Evolutionary conservation across 1,139 yeast genomes (phyloP).

Genomic region (Diutina ranongensis): DNA sequence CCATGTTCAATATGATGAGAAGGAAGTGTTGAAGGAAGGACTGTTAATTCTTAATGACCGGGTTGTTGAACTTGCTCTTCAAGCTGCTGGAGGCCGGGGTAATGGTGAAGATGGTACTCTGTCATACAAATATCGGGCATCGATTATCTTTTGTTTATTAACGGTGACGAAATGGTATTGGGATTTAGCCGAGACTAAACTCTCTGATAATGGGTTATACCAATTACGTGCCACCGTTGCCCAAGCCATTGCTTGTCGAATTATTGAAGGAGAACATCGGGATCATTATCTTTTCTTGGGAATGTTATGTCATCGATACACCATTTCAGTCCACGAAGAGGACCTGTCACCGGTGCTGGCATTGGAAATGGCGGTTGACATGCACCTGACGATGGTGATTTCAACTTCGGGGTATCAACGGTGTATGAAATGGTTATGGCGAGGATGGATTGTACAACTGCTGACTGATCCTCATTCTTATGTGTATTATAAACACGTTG

Average conservation of each 20-base stretch:
- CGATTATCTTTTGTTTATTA: slow-evolving; percentile 56
- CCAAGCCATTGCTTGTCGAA: slow-evolving; percentile 55
- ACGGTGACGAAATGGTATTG: slow-evolving; percentile 75
- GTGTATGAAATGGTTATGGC: slow-evolving; percentile 84
- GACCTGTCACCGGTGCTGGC: slow-evolving; percentile 60
- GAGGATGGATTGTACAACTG: slow-evolving; percentile 84
- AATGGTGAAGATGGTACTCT: slow-evolving; percentile 45
- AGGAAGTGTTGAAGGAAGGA: slow-evolving; percentile 41
- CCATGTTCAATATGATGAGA: slow-evolving; percentile 47
- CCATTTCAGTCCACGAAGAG: slow-evolving; percentile 49
- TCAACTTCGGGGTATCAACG: slow-evolving; percentile 76
- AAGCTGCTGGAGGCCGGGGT: slow-evolving; percentile 78
- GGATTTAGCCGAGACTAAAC: slow-evolving; percentile 45
- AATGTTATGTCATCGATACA: slow-evolving; percentile 67
- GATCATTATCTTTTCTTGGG: slow-evolving; percentile 62
- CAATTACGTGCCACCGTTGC: slow-evolving; percentile 55
- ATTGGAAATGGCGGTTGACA: slow-evolving; percentile 75
- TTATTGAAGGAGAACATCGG: slow-evolving; percentile 50
- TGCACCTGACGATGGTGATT: slow-evolving; percentile 69
- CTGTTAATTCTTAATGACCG: slow-evolving; percentile 51
- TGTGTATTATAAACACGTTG: slow-evolving; percentile 49
- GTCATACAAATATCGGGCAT: slow-evolving; percentile 53
- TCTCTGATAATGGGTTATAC: slow-evolving; percentile 59
- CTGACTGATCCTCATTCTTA: slow-evolving; percentile 60
- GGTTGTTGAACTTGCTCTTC: slow-evolving; percentile 48